Base-by-base conservation (phyloP, 495 filamentous ascomycete genomes). In the Penicillium malachiteum region DNA sequence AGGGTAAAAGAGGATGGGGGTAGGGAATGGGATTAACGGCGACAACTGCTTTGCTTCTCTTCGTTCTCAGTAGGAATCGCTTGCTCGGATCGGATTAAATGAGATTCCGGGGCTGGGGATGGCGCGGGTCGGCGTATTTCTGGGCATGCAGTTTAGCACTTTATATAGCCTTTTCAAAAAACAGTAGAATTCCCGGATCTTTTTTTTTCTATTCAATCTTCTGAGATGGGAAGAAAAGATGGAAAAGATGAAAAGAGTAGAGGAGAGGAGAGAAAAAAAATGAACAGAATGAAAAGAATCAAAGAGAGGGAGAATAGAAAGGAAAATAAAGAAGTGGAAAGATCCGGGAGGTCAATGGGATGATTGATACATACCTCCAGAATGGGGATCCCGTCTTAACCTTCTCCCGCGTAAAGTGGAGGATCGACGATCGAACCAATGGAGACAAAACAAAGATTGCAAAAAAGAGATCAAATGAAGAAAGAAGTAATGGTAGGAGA, bases 81-180 rank as follows among this genome's bases (percentile, higher is more conserved):
- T 76, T 76, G 73, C 69, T 73, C 73, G 73, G 71, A 67, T 31
- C 73, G 73, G 73, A 76, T 72, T 57, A 76, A 68, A 69, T 52
- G 55, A 48, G 63, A 65, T 69, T 55, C 46, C 62, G 62, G 65
- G 71, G 71, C 71, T 73, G 71, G 65, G 59, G 69, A 66, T 71
- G 68, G 68, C 55, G 63, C 63, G 59, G 66, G 47, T 56, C 54
- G 44, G 73, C 73, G 73, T 76, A 76, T 62, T 67, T 72, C 65
- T 76, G 65, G 71, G 73, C 65, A 74, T 73, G 67, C 64, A 64
- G 21, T 26, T 26, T 26, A 26, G 21, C 21, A 26, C 21, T 26
- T 26, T 26, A 26, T 26, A 26, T 26, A 26, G 21, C 21, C 21
- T 4, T 26, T 26, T 26, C 4, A 1, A 26, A 26, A 26, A 26